Conservation (phyloP, 495 filamentous ascomycete genomes). For the Lichina pygmaea region DNA sequence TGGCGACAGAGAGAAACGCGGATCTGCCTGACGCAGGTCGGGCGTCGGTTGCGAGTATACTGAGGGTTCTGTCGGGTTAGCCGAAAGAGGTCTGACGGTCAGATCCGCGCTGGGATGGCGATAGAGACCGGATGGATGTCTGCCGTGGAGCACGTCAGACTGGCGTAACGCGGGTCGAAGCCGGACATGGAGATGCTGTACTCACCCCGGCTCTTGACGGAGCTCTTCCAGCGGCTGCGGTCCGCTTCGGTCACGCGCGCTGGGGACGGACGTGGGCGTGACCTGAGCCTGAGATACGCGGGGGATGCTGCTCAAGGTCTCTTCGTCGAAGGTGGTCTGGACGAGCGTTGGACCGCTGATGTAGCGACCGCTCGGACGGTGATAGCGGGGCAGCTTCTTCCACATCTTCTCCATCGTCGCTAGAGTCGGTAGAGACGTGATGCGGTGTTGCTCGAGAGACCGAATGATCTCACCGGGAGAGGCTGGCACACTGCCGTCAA, state of each 20-base stretch:
- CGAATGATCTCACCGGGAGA: too few species aligned
- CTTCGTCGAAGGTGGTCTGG: conserved; percentile 15
- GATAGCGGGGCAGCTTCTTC: conserved; percentile 14
- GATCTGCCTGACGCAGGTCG: conserved; percentile 3
- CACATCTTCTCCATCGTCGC: conserved; percentile 12
- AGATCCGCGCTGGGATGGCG: background rate
- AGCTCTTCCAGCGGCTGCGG: background rate
- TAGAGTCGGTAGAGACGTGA: too few species aligned
- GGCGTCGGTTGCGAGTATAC: conserved; percentile 18
- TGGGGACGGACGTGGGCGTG: background rate
- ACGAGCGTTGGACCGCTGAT: conserved; percentile 20
- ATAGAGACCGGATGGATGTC: too few species aligned
- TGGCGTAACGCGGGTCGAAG: too few species aligned
- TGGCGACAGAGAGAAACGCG: conserved; percentile 8
- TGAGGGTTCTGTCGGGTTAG: conserved; percentile 14
- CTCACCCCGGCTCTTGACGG: background rate
- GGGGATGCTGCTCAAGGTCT: conserved; percentile 7
- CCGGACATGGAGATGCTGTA: too few species aligned
- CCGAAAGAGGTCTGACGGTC: conserved; percentile 9
- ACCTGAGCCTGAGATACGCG: conserved; percentile 5
- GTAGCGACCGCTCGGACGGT: conserved; percentile 16
- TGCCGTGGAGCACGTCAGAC: too few species aligned
- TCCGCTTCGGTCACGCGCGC: background rate
- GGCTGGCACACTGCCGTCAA: too few species aligned
- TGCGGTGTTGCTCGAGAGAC: too few species aligned